Conservation (phyloP, 75 land plant genomes). For the Cupressus sempervirens region DNA sequence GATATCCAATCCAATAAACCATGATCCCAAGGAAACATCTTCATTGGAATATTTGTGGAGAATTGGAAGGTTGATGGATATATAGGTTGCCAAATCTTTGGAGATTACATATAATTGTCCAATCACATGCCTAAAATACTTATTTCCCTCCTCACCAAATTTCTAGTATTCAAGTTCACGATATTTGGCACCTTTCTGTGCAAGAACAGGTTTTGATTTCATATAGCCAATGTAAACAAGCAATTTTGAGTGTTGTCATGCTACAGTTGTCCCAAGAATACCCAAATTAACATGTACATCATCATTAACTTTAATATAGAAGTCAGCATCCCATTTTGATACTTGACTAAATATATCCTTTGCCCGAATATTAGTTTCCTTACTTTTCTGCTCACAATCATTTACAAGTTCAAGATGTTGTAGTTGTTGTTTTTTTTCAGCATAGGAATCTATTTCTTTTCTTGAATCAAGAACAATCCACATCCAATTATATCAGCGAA, state of each 20-base stretch:
- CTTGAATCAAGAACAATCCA: constrained; percentile 15
- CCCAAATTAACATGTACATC: no score
- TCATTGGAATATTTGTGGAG: constrained; percentile 73
- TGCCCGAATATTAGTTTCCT: no score
- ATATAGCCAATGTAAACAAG: no score
- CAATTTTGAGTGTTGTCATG: no score
- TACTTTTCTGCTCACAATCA: no score
- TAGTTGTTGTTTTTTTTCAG: background rate
- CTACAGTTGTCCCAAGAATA: no score
- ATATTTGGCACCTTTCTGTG: constrained; percentile 76
- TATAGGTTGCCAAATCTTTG: constrained; percentile 74
- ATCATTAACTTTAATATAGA: no score
- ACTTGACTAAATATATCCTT: no score
- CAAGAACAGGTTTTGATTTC: constrained; percentile 83
- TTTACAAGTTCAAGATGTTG: constrained; percentile 6
- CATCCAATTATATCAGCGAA: no score
- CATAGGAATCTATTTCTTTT: background rate
- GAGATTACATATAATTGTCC: no score
- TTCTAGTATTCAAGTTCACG: constrained; percentile 87
- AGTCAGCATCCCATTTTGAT: no score
- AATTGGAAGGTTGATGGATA: constrained; percentile 56
- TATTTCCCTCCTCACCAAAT: constrained; percentile 80
- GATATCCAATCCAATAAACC: constrained; percentile 76
- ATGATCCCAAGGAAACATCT: constrained; percentile 74
- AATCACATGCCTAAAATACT: constrained; percentile 79